These are phyloP conservation scores for Glycine tomentella DNA, from an alignment of 306 rosid genomes.

Conservation along the genomic window DNA sequence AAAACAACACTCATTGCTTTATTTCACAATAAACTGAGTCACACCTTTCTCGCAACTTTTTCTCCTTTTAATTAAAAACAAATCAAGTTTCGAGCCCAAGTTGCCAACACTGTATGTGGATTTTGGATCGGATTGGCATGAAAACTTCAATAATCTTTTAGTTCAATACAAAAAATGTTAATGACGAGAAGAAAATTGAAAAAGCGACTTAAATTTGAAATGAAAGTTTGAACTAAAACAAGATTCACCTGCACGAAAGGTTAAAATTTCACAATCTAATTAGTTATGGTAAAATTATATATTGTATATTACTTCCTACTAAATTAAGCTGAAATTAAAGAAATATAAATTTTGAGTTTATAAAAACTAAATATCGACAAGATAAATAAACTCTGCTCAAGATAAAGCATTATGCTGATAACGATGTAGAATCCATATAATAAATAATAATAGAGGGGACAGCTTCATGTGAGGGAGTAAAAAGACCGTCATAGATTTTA, in stretches of 20 bases:
- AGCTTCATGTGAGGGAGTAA: slow-evolving; percentile 47
- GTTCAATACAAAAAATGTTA: neutral
- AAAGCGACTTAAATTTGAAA: neutral
- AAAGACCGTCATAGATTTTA: slow-evolving; percentile 22
- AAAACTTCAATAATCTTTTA: neutral
- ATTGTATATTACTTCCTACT: neutral
- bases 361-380: neutral
- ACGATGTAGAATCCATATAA: neutral
- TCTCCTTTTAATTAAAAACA: slow-evolving; percentile 2
- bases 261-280: neutral
- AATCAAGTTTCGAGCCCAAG: neutral
- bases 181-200: neutral
- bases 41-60: neutral
- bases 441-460: slow-evolving; percentile 40
- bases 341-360: neutral
- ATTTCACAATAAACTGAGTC: neutral
- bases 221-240: neutral
- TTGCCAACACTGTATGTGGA: neutral
- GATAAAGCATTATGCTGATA: slow-evolving; percentile 2
- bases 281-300: neutral
- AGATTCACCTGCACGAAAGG: slow-evolving; percentile 1
- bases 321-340: neutral
- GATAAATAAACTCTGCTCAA: neutral
- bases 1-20: neutral
- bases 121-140: neutral